Evolutionary conservation across 2,329 filamentous ascomycete genomes (phyloP), one percentile per base, ranked within the genome.

Genomic region (Hortaea sp.): DNA sequence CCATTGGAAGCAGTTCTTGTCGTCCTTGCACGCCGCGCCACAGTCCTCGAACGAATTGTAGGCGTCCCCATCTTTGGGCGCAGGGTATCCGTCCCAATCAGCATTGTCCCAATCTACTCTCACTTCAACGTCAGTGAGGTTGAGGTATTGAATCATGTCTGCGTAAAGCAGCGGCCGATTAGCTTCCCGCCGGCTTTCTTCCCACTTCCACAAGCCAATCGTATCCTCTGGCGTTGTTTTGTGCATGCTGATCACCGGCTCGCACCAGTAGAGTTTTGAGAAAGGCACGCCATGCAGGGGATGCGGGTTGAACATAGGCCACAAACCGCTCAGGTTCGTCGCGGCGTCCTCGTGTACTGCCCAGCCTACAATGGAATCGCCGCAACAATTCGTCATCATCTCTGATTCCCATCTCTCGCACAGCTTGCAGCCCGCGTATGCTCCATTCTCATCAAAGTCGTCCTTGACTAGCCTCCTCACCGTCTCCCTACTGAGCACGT

Each of bases 391-490:
- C 10, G 65, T 53, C 34, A 64, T 58, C 20, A 73, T 56, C 20
- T 68, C 48, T 13, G 66, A 61, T 38, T 66, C 60, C 63, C 67
- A 70, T 45, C 67, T 57, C 20, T 47, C 46, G 27, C 44, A 47
- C 11, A 53, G 31, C 58, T 64, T 35, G 65, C 49, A n/a, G 5
- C 72, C 68, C 6, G 69, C 49, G 49, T 67, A 75, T 35, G 73
- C 76, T 53, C 76, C 74, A 2, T 70, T 70, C 52, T 76, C 73
- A 47, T 72, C 67, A 55, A 76, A 77, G 48, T 76, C 68, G 51
- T 74, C 76, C 67, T 74, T 76, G 37, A 69, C 63, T 73, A 75
- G 3, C 71, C 73, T 61, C 64, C 32, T 9, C n/a, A 35, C 32
- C n/a, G 32, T 35, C 32, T 35, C 32, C 7, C 32, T 9, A 40